Conservation (phyloP, 164 flowering plant genomes). For the Cinnamomum micranthum region DNA sequence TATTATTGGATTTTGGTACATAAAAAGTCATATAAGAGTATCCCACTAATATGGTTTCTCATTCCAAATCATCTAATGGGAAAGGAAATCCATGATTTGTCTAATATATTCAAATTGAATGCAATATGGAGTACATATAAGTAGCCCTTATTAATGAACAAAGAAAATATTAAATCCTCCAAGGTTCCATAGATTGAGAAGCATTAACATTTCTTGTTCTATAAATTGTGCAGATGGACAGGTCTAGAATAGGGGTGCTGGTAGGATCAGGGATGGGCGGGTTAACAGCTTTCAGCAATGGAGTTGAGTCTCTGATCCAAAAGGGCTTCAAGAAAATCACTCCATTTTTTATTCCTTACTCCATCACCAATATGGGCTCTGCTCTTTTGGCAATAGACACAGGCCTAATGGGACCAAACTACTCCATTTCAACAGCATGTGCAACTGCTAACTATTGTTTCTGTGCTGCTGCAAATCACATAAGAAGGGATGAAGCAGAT, state of each 20-base stretch:
- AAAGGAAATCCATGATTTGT: background rate
- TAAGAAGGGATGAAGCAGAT: constrained; percentile 29
- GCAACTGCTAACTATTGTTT: constrained; percentile 80
- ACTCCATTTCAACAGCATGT: constrained; percentile 76
- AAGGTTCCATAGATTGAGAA: background rate
- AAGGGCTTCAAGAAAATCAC: constrained; percentile 64
- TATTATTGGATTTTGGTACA: too few species aligned
- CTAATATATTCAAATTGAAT: background rate
- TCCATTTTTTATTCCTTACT: constrained; percentile 73
- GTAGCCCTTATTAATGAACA: background rate
- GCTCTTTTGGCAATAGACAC: constrained; percentile 71
- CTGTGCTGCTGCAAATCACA: constrained; percentile 72
- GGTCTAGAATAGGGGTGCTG: constrained; percentile 20
- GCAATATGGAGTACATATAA: background rate
- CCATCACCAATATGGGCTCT: constrained; percentile 74
- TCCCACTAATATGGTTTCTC: background rate
- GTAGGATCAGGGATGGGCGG: constrained; percentile 86
- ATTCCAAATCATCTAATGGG: background rate
- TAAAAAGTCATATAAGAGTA: background rate
- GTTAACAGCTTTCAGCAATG: constrained; percentile 47
- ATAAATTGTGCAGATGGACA: constrained; percentile 48
- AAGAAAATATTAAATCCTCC: background rate
- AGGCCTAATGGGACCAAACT: constrained; percentile 75
- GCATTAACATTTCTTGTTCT: background rate
- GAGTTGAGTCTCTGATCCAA: constrained; percentile 49